Evolutionary conservation across 1,284 basidiomycete species (phyloP).

Genomic region (Ganoderma sinense): DNA sequence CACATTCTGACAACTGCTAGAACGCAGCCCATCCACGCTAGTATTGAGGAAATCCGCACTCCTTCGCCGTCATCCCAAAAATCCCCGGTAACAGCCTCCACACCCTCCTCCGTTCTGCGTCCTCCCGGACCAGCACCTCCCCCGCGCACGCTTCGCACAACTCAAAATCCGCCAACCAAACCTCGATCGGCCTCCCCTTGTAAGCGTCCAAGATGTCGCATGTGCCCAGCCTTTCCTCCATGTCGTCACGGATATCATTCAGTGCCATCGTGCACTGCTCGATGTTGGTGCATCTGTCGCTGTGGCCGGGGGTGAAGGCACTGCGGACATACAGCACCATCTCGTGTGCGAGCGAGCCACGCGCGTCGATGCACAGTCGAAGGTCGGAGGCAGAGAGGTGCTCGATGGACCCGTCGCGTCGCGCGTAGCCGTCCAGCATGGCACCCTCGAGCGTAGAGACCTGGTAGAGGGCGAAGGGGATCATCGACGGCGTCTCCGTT

Average conservation of each 20-base stretch:
- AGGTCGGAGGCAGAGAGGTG: constrained; percentile 9
- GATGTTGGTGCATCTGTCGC: neutral
- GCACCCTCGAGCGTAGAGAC: neutral
- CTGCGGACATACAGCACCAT: neutral
- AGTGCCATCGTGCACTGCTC: neutral
- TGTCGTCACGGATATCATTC: neutral
- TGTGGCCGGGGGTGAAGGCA: neutral
- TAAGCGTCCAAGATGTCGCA: neutral
- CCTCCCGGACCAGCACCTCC: neutral
- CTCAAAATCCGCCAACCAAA: neutral
- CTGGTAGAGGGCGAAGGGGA: neutral
- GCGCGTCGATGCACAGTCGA: constrained; percentile 10
- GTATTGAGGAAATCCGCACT: neutral
- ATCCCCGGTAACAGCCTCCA: neutral
- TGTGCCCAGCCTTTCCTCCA: neutral
- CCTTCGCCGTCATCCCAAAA: neutral
- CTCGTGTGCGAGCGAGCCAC: neutral
- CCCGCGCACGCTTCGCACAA: neutral
- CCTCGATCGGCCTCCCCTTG: no score
- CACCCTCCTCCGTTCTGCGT: neutral
- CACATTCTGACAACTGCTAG: no score
- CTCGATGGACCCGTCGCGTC: constrained; percentile 10
- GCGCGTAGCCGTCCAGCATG: neutral
- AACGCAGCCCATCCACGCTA: neutral
- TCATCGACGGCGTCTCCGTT: neutral